phyloP scores from a whole-genome alignment of 192 early-diverging fungal genomes.

The Mortierella antarctica region DNA sequence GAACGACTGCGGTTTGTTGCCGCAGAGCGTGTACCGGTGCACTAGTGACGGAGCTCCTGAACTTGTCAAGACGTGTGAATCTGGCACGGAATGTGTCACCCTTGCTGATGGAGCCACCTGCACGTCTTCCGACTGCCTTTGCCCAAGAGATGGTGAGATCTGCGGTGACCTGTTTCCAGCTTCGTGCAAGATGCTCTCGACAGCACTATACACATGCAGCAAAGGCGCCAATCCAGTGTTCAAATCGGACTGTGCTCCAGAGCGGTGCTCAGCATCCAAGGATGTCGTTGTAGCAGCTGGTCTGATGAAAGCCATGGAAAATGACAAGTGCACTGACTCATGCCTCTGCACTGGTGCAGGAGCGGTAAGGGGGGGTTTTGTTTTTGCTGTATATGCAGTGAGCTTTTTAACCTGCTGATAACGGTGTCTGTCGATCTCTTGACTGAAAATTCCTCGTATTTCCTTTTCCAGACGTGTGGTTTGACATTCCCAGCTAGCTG shows the following conservation, averaged over 20 bases:
- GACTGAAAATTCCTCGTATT: too few species aligned
- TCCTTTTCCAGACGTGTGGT: too few species aligned
- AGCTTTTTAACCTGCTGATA: neutral
- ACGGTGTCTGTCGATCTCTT: neutral
- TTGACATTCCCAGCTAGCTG: too few species aligned
- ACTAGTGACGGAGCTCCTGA: neutral
- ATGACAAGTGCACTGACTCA: neutral
- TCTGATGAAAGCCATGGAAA: too few species aligned
- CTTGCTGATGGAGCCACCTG: neutral
- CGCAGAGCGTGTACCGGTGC: constrained; percentile 10
- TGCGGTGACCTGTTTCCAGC: constrained; percentile 9
- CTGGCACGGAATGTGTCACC: neutral
- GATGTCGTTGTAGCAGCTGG: neutral
- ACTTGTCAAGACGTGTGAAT: constrained; percentile 1
- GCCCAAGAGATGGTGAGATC: neutral
- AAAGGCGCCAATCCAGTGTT: neutral
- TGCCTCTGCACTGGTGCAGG: constrained; percentile 1
- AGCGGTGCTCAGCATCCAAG: constrained; percentile 2
- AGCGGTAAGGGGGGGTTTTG: neutral
- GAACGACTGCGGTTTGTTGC: neutral
- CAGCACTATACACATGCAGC: neutral
- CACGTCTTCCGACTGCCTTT: neutral
- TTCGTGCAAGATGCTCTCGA: neutral
- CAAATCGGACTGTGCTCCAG: neutral
- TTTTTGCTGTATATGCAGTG: too few species aligned